These are phyloP conservation scores for Aspergillus conjunctus DNA, from an alignment of 495 filamentous ascomycete species.

Conservation along the genomic window DNA sequence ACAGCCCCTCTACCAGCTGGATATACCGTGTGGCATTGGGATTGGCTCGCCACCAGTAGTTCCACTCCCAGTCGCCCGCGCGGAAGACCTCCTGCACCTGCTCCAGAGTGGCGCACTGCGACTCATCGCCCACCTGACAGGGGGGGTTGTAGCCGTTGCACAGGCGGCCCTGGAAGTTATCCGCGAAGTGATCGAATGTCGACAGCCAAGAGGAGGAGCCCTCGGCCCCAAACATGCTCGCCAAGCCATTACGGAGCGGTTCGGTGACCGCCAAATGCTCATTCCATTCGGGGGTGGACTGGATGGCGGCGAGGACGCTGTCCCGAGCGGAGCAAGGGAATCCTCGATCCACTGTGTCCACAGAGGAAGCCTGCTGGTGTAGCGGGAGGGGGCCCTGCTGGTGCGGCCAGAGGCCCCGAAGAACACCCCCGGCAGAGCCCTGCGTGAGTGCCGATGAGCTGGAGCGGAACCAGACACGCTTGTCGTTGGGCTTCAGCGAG, in stretches of 20 bases:
- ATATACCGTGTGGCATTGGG: constrained; percentile 42
- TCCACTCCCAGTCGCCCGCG: constrained; percentile 51
- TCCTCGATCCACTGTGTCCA: constrained; percentile 44
- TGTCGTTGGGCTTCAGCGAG: constrained; percentile 16
- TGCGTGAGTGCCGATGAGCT: constrained; percentile 43
- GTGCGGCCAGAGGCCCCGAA: constrained; percentile 43
- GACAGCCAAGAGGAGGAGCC: constrained; percentile 35
- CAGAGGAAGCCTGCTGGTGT: constrained; percentile 40
- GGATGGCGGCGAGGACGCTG: constrained; percentile 28
- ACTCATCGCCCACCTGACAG: constrained; percentile 34
- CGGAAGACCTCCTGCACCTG: constrained; percentile 46
- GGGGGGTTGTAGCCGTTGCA: constrained; percentile 47
- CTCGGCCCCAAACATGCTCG: constrained; percentile 39
- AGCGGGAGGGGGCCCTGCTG: constrained; percentile 39
- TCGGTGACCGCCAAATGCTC: constrained; percentile 40
- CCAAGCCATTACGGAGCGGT: constrained; percentile 34
- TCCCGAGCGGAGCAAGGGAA: constrained; percentile 38
- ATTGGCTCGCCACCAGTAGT: constrained; percentile 48
- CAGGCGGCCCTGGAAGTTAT: constrained; percentile 48
- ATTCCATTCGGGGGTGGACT: constrained; percentile 40
- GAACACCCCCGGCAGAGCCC: constrained; percentile 41
- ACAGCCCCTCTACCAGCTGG: constrained; percentile 43
- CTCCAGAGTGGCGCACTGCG: constrained; percentile 34
- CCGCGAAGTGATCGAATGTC: constrained; percentile 48
- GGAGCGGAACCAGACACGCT: constrained; percentile 44